Percentiles rank a stretch among this genome's conserved stretches.
phyloP scores from a whole-genome alignment of 768 basidiomycete species.

The Serendipita indica region DNA sequence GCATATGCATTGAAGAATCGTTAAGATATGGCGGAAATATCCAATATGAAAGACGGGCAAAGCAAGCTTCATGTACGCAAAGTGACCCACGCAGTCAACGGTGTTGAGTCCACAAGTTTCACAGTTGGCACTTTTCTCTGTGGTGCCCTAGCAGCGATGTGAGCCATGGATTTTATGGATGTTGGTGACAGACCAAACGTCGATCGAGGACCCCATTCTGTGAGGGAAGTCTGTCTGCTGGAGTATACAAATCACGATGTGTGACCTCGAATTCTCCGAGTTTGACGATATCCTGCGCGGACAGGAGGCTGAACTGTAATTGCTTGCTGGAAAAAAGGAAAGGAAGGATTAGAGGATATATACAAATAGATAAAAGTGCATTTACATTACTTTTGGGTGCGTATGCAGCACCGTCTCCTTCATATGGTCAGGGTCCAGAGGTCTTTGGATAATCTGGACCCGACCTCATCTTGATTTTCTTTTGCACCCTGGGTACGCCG shows the following conservation, averaged over 20 bases:
- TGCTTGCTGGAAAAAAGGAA: constrained; percentile 51
- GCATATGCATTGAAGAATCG: constrained; percentile 89
- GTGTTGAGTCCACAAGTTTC: constrained; percentile 88
- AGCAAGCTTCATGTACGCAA: constrained; percentile 93
- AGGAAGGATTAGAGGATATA: not conserved
- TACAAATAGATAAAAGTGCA: not conserved
- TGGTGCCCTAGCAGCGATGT: constrained; percentile 75
- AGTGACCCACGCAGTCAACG: constrained; percentile 94
- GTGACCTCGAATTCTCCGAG: constrained; percentile 95
- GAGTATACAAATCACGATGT: constrained; percentile 79
- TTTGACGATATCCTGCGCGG: constrained; percentile 88
- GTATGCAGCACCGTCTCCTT: not conserved
- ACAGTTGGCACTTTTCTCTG: constrained; percentile 83
- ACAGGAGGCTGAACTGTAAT: constrained; percentile 88
- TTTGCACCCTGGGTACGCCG: too few species aligned
- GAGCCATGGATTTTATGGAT: not conserved
- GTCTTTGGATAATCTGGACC: too few species aligned
- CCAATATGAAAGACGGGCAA: constrained; percentile 98
- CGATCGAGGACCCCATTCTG: constrained; percentile 87
- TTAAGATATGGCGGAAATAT: constrained; percentile 91
- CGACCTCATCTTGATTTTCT: too few species aligned
- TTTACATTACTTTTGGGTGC: constrained; percentile 6
- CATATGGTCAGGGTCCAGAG: not conserved
- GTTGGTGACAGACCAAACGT: constrained; percentile 47
- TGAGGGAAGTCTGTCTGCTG: constrained; percentile 68